A percentile compares a stretch with the other conserved stretches of the same genome.
phyloP scores from a whole-genome alignment of 2,329 filamentous ascomycete genomes.

The Byssochlamys sp. region DNA sequence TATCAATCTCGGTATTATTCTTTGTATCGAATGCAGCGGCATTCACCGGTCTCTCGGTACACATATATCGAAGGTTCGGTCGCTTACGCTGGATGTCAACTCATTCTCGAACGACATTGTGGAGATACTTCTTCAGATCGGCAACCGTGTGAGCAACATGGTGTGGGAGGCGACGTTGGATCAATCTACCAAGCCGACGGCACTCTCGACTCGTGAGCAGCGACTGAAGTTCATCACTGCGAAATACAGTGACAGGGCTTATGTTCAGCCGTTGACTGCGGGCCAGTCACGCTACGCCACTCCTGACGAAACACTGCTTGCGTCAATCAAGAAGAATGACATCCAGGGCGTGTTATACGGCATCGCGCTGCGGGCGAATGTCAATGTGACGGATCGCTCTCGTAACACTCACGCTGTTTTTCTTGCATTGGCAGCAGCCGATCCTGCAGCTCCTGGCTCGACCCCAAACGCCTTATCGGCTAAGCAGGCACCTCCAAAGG shows the following conservation, averaged over 20 bases:
- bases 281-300: constrained; percentile 67
- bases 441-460: constrained; percentile 65
- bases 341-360: constrained; percentile 88
- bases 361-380: constrained; percentile 73
- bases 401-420: constrained; percentile 82
- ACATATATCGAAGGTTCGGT: constrained; percentile 94
- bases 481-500: constrained; percentile 29
- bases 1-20: constrained; percentile 88
- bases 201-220: constrained; percentile 76
- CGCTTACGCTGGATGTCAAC: constrained; percentile 85
- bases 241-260: constrained; percentile 82
- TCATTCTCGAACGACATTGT: constrained; percentile 96
- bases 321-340: constrained; percentile 91
- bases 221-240: constrained; percentile 87
- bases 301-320: constrained; percentile 77
- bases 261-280: constrained; percentile 62
- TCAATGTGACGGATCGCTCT: constrained; percentile 76
- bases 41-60: constrained; percentile 94
- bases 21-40: constrained; percentile 96
- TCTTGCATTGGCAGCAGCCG: constrained; percentile 81
- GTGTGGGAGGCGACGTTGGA: constrained; percentile 87
- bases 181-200: constrained; percentile 58
- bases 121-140: constrained; percentile 80
- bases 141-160: constrained; percentile 92
- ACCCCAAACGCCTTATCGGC: constrained; percentile 24